Base-by-base conservation (phyloP, 306 rosid species). In the Heteromeles arbutifolia region DNA sequence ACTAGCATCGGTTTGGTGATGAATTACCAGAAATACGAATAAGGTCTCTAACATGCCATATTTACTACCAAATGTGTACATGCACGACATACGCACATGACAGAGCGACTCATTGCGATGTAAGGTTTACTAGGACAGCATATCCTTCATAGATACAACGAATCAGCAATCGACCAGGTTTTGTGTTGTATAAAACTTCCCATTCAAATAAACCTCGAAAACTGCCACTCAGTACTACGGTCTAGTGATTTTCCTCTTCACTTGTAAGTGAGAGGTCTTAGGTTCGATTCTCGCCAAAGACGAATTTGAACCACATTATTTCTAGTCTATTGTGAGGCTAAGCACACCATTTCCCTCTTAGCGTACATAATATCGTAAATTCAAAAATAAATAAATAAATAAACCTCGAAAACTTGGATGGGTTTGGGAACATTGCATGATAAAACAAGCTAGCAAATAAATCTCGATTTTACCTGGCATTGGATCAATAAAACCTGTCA, bases 311-410 rank as follows among this genome's bases (percentile, higher is more conserved):
- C 8, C 39, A 34, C 8, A 34, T 34, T 34, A 6, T 34, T 34
- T 0, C 2, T 34, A 34, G 6, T 0, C 2, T 0, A 34, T 6
- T 34, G 8, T 34, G 2, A 34, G 8, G 0, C 8, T 34, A 6
- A 6, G 39, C 8, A 0, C 39, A 34, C 8, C 0, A 0, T 8
- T 0, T 32, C 6, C 0, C 8, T 6, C 0, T 34, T 34, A 32
- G 1, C 5, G 37, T 32, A 5, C 1, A 32, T 32, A 32, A 32
- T 32, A 32, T 32, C 0, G 1, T 32, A 32, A 4, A 0, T 31
- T 31, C 6, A 32, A 32, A 32, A 32, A 32, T 1, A 5, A 32
- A 32, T 0, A 32, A 32, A 32, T 0, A 32, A 32, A 5, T 1
- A 32, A 32, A 5, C 7, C 26, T 18, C 12, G 9, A 28, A 44